phyloP scores from a whole-genome alignment of 179 eudicot species.

The Gypsophila paniculata region DNA sequence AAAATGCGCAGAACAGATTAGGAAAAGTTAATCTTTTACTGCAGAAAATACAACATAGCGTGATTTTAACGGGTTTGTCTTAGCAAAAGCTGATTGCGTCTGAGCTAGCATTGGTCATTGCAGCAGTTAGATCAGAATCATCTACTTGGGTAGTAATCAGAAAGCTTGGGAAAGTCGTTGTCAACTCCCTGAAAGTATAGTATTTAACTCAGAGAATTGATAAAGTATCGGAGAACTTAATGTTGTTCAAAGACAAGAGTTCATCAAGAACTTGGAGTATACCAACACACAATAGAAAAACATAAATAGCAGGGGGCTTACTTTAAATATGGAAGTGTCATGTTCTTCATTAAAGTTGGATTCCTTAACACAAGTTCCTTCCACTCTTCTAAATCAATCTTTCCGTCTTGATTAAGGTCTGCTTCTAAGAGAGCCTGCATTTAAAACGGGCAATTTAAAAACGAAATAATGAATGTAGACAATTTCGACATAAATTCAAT shows the following conservation, averaged over 20 bases:
- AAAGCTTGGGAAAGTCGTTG: constrained; percentile 65
- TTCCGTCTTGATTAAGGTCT: constrained; percentile 64
- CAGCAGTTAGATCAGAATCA: constrained; percentile 45
- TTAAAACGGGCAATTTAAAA: background rate
- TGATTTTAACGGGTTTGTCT: constrained; percentile 5
- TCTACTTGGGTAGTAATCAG: constrained; percentile 38
- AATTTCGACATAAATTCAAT: background rate
- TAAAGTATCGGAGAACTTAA: background rate
- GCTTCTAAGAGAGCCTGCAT: constrained; percentile 59
- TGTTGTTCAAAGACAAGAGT: background rate
- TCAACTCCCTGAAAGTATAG: constrained; percentile 52
- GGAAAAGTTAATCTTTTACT: constrained; percentile 7
- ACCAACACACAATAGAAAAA: too few relatives aligned
- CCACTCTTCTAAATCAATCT: constrained; percentile 71
- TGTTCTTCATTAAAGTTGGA: constrained; percentile 60
- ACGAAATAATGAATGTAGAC: background rate
- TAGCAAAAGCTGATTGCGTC: constrained; percentile 5
- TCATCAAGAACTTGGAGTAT: too few relatives aligned
- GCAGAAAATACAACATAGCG: constrained; percentile 11
- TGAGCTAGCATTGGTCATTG: constrained; percentile 1
- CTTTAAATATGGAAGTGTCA: constrained; percentile 36
- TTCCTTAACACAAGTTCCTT: constrained; percentile 44
- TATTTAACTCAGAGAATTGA: background rate
- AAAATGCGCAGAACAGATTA: background rate
- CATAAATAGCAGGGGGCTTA: constrained; percentile 9